Conservation (phyloP, 257 asterid species). For the Solanum habrochaites region DNA sequence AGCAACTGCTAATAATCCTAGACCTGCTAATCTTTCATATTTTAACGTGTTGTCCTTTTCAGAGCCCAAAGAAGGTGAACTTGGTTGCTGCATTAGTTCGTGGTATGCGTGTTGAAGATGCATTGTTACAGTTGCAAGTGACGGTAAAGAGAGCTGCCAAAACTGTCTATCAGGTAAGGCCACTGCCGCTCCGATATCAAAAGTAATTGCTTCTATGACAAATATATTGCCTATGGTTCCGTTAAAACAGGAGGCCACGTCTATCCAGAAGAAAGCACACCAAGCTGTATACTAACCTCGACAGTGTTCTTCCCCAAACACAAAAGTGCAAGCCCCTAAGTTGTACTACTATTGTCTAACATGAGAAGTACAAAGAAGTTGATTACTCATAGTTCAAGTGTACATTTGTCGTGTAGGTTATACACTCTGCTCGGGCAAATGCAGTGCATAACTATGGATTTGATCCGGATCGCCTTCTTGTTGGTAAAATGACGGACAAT, state of each 20-base stretch:
- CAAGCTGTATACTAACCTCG: not conserved
- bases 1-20: not conserved
- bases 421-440: constrained; percentile 91
- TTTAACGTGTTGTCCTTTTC: constrained; percentile 2
- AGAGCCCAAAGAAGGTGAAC: constrained; percentile 94
- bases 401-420: constrained; percentile 38
- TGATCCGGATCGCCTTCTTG: constrained; percentile 74
- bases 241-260: not conserved
- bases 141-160: constrained; percentile 87
- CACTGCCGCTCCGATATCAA: not conserved
- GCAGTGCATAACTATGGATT: constrained; percentile 76
- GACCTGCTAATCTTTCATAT: not conserved
- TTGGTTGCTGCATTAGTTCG: constrained; percentile 91
- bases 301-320: not conserved
- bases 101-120: constrained; percentile 98
- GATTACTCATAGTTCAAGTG: not conserved
- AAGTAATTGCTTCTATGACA: not conserved
- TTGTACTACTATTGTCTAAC: not conserved
- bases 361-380: not conserved
- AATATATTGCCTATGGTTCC: not conserved
- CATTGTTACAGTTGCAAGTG: constrained; percentile 89
- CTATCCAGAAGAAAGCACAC: not conserved
- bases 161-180: constrained; percentile 79
- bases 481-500: constrained; percentile 34
- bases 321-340: not conserved